These are phyloP conservation scores for Talaromyces sp. DNA, from an alignment of 2,329 filamentous ascomycete species.

Conservation along the genomic window DNA sequence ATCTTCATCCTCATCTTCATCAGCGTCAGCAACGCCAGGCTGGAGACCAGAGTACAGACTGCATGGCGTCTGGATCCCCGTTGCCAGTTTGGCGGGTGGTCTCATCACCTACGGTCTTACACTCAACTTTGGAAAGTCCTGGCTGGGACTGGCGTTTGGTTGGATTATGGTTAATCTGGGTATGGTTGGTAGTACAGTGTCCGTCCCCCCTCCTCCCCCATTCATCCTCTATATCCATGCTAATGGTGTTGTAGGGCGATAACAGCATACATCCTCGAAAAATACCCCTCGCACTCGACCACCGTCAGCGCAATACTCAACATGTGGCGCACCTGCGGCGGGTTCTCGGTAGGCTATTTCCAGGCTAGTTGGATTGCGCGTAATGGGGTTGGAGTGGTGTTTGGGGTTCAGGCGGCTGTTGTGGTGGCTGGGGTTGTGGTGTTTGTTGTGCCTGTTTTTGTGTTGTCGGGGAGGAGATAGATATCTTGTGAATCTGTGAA, in stretches of 20 bases:
- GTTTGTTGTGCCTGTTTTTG: constrained; percentile 31
- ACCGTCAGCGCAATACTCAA: constrained; percentile 39
- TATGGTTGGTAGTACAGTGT: constrained; percentile 38
- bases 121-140: constrained; percentile 35
- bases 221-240: neutral
- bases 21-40: neutral
- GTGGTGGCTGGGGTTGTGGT: constrained; percentile 29
- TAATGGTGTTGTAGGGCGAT: constrained; percentile 26
- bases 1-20: neutral
- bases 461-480: constrained; percentile 19
- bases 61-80: constrained; percentile 38
- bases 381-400: constrained; percentile 34
- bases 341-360: constrained; percentile 40
- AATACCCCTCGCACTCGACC: constrained; percentile 37
- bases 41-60: constrained; percentile 38
- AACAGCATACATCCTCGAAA: constrained; percentile 39
- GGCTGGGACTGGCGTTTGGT: constrained; percentile 40
- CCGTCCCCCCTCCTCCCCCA: constrained; percentile 15
- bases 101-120: constrained; percentile 38
- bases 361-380: constrained; percentile 37
- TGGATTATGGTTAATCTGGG: constrained; percentile 41
- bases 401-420: constrained; percentile 36
- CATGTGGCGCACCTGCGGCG: constrained; percentile 42
- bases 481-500: too few relatives aligned
- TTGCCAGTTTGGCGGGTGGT: constrained; percentile 32